Percentiles rank a stretch among this genome's conserved stretches.
phyloP scores from a whole-genome alignment of 345 rosid species.

The Pistacia atlantica region DNA sequence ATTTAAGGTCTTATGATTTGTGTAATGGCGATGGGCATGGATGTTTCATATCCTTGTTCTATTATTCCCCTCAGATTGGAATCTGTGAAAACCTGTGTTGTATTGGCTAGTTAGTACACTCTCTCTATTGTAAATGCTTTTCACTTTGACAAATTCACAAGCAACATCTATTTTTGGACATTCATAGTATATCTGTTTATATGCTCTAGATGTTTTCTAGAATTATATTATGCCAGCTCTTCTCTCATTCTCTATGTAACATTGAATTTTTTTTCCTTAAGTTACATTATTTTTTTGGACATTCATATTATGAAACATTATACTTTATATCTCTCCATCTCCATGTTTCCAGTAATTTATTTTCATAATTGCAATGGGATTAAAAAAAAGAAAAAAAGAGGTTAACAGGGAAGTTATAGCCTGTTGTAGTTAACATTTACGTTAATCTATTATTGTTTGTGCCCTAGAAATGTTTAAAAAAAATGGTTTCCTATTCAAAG shows the following conservation, averaged over 20 bases:
- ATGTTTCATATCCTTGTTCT: slow-evolving; percentile 2
- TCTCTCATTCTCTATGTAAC: background rate
- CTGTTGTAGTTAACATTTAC: too few relatives aligned
- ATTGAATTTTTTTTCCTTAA: too few relatives aligned
- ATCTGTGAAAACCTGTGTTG: background rate
- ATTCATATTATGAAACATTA: background rate
- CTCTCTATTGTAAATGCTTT: background rate
- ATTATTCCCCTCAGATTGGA: background rate
- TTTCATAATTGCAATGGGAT: background rate
- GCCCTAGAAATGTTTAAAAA: background rate
- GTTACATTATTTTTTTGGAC: background rate
- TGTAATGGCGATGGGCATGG: background rate
- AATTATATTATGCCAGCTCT: background rate
- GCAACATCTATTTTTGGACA: background rate
- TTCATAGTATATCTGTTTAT: background rate
- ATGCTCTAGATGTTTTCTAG: background rate
- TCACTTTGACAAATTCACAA: background rate
- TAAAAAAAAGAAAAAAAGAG: too few relatives aligned
- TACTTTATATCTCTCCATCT: background rate
- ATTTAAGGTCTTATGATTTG: background rate
- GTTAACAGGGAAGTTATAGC: too few relatives aligned
- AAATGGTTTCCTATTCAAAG: background rate
- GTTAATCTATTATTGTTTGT: too few relatives aligned
- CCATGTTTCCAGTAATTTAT: background rate
- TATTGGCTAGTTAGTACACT: slow-evolving; percentile 4